Conservation (phyloP, 495 filamentous ascomycete species). For the Pyrenopolyporus hunteri region DNA sequence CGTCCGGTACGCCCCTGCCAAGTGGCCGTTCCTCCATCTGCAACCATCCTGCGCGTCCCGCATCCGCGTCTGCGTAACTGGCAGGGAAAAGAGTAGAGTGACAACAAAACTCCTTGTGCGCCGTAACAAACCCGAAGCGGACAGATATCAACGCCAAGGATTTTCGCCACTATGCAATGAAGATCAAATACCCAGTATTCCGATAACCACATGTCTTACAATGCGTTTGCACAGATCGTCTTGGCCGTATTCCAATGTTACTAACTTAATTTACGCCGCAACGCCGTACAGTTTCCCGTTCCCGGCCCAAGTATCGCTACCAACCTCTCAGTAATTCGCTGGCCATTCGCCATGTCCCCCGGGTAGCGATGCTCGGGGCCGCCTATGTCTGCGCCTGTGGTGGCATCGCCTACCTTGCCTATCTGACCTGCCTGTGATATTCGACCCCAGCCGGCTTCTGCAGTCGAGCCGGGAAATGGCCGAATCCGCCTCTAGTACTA, state of each 20-base stretch:
- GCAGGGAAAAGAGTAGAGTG: constrained; percentile 21
- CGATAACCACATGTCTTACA: constrained; percentile 36
- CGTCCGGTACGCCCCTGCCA: constrained; percentile 21
- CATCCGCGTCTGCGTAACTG: constrained; percentile 33
- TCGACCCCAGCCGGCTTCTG: constrained; percentile 14
- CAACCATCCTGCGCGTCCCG: constrained; percentile 32
- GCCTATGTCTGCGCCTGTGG: constrained; percentile 1
- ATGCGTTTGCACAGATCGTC: constrained; percentile 23
- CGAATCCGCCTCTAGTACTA: constrained; percentile 27
- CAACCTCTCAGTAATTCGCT: background rate
- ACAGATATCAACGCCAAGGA: constrained; percentile 36
- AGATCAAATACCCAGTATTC: constrained; percentile 33
- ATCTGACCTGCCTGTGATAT: constrained; percentile 6
- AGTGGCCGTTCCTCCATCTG: constrained; percentile 32
- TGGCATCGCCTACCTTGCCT: constrained; percentile 8
- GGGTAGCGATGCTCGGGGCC: constrained; percentile 7
- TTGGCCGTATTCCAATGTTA: constrained; percentile 16
- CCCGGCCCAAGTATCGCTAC: constrained; percentile 2
- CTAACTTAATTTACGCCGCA: constrained; percentile 12
- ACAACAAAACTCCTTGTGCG: constrained; percentile 27
- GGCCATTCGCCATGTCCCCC: background rate
- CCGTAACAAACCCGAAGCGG: constrained; percentile 35
- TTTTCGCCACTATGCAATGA: constrained; percentile 32
- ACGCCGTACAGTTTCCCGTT: constrained; percentile 11
- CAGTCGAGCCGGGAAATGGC: constrained; percentile 18